Evolutionary conservation across 2,329 filamentous ascomycete genomes (phyloP).

Genomic region (Sporothrix phasma): DNA sequence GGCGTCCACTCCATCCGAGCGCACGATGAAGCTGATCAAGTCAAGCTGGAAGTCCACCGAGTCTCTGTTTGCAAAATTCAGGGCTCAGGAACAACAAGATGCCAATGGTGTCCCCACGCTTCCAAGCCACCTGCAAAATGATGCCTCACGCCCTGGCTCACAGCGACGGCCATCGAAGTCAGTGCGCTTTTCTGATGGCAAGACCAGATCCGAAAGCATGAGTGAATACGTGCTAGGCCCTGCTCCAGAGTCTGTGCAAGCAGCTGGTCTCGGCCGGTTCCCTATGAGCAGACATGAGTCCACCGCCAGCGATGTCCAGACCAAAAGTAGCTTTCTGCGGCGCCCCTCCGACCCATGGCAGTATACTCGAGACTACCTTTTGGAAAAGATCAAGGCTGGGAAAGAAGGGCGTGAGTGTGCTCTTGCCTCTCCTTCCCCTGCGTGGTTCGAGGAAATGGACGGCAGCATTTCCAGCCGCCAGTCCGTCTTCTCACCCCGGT

Average conservation of each 20-base stretch:
- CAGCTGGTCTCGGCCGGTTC: no score
- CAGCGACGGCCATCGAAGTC: conserved; percentile 16
- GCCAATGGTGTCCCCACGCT: background rate
- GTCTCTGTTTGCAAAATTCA: conserved; percentile 16
- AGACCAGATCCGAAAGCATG: no score
- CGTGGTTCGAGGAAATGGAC: conserved; percentile 7
- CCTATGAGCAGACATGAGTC: background rate
- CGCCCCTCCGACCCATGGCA: conserved; percentile 14
- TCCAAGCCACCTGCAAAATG: background rate
- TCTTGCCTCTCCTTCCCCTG: conserved; percentile 8
- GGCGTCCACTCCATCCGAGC: background rate
- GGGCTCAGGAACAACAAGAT: conserved; percentile 9
- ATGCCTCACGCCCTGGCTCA: background rate
- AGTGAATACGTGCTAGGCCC: no score
- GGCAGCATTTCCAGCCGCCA: background rate
- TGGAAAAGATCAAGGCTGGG: conserved; percentile 16
- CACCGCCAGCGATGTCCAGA: background rate
- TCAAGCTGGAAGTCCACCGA: conserved; percentile 18
- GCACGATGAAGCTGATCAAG: conserved; percentile 8
- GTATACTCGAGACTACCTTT: conserved; percentile 15
- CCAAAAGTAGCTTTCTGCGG: no score
- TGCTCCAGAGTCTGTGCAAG: no score
- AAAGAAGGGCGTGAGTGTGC: conserved; percentile 13
- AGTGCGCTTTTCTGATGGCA: conserved; percentile 17
- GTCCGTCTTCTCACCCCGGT: background rate